Base-by-base conservation (phyloP, 2,329 filamentous ascomycete species). In the Aureobasidium sp. region DNA sequence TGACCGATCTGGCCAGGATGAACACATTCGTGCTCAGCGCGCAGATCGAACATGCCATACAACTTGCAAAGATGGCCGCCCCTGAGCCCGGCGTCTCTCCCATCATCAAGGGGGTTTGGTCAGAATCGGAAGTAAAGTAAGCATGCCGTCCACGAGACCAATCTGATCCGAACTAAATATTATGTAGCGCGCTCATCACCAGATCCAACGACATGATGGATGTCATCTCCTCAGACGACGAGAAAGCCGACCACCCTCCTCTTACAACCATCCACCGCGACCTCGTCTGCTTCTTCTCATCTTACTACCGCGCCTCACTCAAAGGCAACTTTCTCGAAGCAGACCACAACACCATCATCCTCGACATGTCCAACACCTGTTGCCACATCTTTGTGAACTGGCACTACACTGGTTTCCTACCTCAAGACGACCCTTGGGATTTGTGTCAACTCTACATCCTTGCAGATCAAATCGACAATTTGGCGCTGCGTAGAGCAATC, bases 391-490 rank as follows among this genome's bases (percentile, higher is more conserved):
- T 41, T 5, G 38, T 41, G 6, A 4, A 41, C 5, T 41, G 38
- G 38, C 22, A 24, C n/a, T 41, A 41, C 22, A 41, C 39, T 3
- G 16, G 39, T 1, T 42, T 27, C 14, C 3, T 42, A 11, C 39
- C 39, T 12, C n/a, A 19, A 16, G 8, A 29, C 16, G 24, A 42
- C 16, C 24, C 10, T 2, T 29, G 24, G 24, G 25, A 10, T 6
- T 12, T 42, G 7, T 42, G 39, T 27, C 39, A 49, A 10, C 19
- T 49, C 21, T 49, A 49, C 32, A 49, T 49, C 21, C 17, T 49
- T 2, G 45, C 45, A 5, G 45, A 49, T 14, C 45, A 49, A 7
- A 25, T 14, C 21, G 32, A 37, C 12, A 35, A 35, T 12, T 14
- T 38, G 16, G 32, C 32, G 2, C 32, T 38, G 10, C 32, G 45